phyloP scores from a whole-genome alignment of 2,329 filamentous ascomycete species.

The Zasmidium cellare region DNA sequence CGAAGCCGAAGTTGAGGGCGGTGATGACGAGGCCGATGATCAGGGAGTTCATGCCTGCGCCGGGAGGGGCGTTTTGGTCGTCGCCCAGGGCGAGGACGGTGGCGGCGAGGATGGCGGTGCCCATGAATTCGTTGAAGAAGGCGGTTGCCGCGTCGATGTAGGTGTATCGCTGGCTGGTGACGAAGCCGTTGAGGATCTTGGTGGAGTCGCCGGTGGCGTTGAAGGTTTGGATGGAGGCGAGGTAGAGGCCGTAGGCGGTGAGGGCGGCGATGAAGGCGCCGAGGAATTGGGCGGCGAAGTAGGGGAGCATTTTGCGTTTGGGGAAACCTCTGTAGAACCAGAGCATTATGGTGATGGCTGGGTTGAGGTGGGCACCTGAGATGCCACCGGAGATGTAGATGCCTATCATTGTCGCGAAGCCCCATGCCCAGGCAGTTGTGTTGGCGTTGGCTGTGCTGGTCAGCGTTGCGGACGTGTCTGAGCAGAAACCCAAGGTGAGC shows the following conservation, averaged over 20 bases:
- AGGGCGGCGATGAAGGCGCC: conserved; percentile 53
- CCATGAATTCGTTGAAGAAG: conserved; percentile 53
- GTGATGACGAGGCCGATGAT: conserved; percentile 49
- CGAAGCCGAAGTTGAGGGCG: conserved; percentile 41
- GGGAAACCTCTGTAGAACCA: conserved; percentile 54
- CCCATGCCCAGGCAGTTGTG: conserved; percentile 49
- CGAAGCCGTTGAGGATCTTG: conserved; percentile 43
- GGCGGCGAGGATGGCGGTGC: conserved; percentile 42
- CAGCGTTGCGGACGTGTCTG: conserved; percentile 48
- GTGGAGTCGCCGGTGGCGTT: conserved; percentile 12
- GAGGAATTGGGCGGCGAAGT: conserved; percentile 54
- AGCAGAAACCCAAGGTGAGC: conserved; percentile 49
- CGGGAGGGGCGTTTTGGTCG: conserved; percentile 35
- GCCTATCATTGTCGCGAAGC: conserved; percentile 54
- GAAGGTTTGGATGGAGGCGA: conserved; percentile 38
- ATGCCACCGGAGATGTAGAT: conserved; percentile 46
- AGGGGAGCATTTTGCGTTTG: conserved; percentile 51
- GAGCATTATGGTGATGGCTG: conserved; percentile 45
- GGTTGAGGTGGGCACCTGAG: conserved; percentile 52
- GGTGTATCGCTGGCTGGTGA: conserved; percentile 44
- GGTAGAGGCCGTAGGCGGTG: conserved; percentile 47
- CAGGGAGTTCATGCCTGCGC: conserved; percentile 54
- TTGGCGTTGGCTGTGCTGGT: conserved; percentile 39
- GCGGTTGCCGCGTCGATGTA: conserved; percentile 47
- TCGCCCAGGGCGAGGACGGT: conserved; percentile 42